phyloP scores from a whole-genome alignment of 805 yeast species.

The Nakazawaea siamensis region DNA sequence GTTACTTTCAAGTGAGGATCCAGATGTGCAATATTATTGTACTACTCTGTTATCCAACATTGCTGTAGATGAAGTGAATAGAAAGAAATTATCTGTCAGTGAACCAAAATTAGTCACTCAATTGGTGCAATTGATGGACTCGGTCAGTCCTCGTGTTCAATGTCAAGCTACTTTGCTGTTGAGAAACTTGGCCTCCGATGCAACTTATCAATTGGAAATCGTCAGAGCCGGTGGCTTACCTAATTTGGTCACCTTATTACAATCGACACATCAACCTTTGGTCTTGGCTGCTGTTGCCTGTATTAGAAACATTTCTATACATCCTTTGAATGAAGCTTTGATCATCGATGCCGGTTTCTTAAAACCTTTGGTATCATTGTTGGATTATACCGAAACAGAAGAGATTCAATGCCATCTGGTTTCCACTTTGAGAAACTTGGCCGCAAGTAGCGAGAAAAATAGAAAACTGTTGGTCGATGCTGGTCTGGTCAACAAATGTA shows the following conservation, averaged over 20 bases:
- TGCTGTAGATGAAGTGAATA: constrained; percentile 91
- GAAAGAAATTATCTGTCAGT: constrained; percentile 81
- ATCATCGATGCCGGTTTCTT: constrained; percentile 96
- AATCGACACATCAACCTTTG: constrained; percentile 84
- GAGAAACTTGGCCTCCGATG: constrained; percentile 93
- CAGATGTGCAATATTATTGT: constrained; percentile 97
- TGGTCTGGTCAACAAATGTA: constrained; percentile 91
- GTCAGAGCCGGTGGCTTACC: constrained; percentile 95
- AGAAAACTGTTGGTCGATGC: constrained; percentile 88
- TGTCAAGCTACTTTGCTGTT: constrained; percentile 97
- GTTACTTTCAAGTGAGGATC: constrained; percentile 74
- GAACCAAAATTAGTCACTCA: constrained; percentile 89
- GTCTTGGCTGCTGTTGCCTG: constrained; percentile 97
- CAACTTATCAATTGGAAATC: constrained; percentile 90
- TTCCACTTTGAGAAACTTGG: constrained; percentile 89
- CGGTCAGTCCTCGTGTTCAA: constrained; percentile 89
- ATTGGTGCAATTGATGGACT: constrained; percentile 85
- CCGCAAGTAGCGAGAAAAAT: constrained; percentile 91
- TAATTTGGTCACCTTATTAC: constrained; percentile 81
- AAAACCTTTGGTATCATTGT: constrained; percentile 77
- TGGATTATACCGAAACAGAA: constrained; percentile 81
- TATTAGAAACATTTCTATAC: constrained; percentile 93
- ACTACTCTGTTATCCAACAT: constrained; percentile 95
- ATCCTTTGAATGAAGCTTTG: constrained; percentile 90
- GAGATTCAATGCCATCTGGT: constrained; percentile 99